These are phyloP conservation scores for Starmerella kuoi DNA, from an alignment of 805 yeast species.

Conservation along the genomic window DNA sequence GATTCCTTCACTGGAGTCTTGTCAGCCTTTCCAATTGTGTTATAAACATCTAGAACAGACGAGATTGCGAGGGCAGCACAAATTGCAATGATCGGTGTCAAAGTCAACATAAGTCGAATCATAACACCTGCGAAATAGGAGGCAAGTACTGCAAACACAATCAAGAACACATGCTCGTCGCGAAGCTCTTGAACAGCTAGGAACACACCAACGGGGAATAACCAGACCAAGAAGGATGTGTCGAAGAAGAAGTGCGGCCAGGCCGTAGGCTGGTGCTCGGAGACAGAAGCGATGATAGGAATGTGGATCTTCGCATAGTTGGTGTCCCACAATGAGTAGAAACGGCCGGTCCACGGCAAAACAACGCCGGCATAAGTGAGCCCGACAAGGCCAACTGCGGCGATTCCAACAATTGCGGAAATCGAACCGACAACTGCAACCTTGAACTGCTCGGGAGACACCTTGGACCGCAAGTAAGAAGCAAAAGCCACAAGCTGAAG, in stretches of 20 bases:
- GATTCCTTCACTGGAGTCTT: background rate
- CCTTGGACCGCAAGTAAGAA: slow-evolving; percentile 60
- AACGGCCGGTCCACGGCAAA: slow-evolving; percentile 99
- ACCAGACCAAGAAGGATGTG: slow-evolving; percentile 84
- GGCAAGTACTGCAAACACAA: slow-evolving; percentile 84
- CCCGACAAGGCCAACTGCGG: slow-evolving; percentile 57
- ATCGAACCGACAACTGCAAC: slow-evolving; percentile 40
- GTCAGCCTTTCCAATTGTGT: slow-evolving; percentile 11
- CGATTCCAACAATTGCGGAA: slow-evolving; percentile 43
- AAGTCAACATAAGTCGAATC: slow-evolving; percentile 93
- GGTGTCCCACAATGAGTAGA: slow-evolving; percentile 97
- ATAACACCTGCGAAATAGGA: slow-evolving; percentile 98
- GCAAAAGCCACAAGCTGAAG: slow-evolving; percentile 83
- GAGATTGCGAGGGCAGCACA: slow-evolving; percentile 82
- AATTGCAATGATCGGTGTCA: slow-evolving; percentile 93
- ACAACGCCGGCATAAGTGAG: slow-evolving; percentile 85
- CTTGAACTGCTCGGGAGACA: slow-evolving; percentile 62
- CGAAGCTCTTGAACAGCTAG: slow-evolving; percentile 76
- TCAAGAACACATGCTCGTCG: slow-evolving; percentile 85
- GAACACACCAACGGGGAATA: slow-evolving; percentile 96
- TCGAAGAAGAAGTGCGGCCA: slow-evolving; percentile 98
- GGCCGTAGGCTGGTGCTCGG: slow-evolving; percentile 99
- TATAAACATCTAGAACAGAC: slow-evolving; percentile 67
- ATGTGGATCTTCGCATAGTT: slow-evolving; percentile 94
- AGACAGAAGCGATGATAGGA: slow-evolving; percentile 96